Evolutionary conservation across 352 stramenopile species (phyloP).

Genomic region (Sclerospora graminicola): DNA sequence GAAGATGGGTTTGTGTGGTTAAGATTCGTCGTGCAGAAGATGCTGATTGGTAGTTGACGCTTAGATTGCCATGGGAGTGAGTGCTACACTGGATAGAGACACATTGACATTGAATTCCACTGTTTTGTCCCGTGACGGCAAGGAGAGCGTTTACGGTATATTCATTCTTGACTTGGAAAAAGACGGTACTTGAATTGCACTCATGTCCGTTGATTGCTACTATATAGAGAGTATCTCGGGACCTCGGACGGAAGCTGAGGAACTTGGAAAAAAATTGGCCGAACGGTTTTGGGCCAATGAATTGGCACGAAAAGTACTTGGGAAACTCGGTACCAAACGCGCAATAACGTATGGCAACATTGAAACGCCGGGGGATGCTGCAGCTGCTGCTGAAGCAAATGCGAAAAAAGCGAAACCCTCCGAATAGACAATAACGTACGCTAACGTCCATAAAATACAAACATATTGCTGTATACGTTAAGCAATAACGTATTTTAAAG

Average conservation of each 20-base stretch:
- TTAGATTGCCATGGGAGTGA: conserved; percentile 78
- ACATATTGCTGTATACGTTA: too few relatives aligned
- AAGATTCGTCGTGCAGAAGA: not conserved
- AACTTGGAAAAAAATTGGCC: conserved; percentile 54
- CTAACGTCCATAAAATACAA: not conserved
- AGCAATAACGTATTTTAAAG: too few relatives aligned
- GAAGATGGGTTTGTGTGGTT: conserved; percentile 9
- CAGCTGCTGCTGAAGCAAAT: conserved; percentile 27
- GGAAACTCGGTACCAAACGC: conserved; percentile 58
- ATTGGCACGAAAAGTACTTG: conserved; percentile 38
- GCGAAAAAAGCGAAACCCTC: not conserved
- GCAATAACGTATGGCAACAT: conserved; percentile 63
- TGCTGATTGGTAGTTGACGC: conserved; percentile 1
- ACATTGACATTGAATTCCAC: conserved; percentile 58
- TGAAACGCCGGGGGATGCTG: conserved; percentile 59
- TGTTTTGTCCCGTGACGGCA: conserved; percentile 66
- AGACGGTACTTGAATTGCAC: not conserved
- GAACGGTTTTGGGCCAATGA: conserved; percentile 48
- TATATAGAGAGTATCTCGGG: conserved; percentile 37
- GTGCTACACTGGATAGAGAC: conserved; percentile 50
- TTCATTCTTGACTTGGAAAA: not conserved
- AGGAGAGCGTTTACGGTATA: conserved; percentile 37
- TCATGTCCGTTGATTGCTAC: not conserved
- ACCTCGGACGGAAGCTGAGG: conserved; percentile 42
- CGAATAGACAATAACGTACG: conserved; percentile 5